These are phyloP conservation scores for Penicillium silybi DNA, from an alignment of 495 filamentous ascomycete species.

Conservation along the genomic window DNA sequence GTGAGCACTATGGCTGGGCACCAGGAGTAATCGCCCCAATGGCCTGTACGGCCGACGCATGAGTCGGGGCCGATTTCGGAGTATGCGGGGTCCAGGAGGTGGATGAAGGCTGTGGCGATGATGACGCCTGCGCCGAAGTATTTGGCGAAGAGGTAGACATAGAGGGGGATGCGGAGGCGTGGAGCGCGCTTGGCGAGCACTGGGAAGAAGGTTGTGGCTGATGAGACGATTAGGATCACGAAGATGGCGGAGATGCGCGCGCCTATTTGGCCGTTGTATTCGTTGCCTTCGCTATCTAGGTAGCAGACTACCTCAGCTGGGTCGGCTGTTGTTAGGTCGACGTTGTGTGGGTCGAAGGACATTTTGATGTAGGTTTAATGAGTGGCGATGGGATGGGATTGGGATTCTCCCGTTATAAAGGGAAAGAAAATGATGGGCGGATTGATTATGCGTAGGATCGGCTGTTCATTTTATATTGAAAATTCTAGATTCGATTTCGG, in stretches of 20 bases:
- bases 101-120: constrained; percentile 65
- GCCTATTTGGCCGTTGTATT: constrained; percentile 43
- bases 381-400: no score
- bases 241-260: constrained; percentile 44
- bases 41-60: constrained; percentile 53
- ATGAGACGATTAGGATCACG: constrained; percentile 40
- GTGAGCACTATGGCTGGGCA: constrained; percentile 38
- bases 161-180: constrained; percentile 55
- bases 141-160: constrained; percentile 68
- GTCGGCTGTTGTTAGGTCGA: constrained; percentile 36
- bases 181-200: constrained; percentile 55
- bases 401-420: no score
- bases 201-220: constrained; percentile 56
- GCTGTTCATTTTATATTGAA: constrained; percentile 16
- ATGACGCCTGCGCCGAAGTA: constrained; percentile 73
- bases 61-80: constrained; percentile 45
- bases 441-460: constrained; percentile 3
- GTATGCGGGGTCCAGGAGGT: constrained; percentile 54
- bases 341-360: constrained; percentile 36
- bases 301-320: constrained; percentile 34
- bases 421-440: background rate
- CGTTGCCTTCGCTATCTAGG: constrained; percentile 30
- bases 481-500: constrained; percentile 5
- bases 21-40: constrained; percentile 46
- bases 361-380: constrained; percentile 16